These are phyloP conservation scores for Drechslerella coelobrocha DNA, from an alignment of 2,329 filamentous ascomycete species.

Conservation along the genomic window DNA sequence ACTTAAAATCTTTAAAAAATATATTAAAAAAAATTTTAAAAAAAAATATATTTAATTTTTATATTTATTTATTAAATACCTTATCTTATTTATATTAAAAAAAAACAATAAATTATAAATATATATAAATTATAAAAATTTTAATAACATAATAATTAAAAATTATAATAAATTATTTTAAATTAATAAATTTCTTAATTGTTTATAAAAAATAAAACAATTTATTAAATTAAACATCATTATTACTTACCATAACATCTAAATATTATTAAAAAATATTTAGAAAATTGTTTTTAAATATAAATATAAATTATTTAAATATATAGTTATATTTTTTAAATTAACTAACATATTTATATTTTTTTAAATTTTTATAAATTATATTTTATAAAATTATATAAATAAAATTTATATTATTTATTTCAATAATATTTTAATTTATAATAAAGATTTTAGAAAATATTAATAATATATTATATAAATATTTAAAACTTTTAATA, in stretches of 20 bases:
- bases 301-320: not conserved
- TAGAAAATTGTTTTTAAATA: not conserved
- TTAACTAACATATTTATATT: not conserved
- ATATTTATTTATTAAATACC: slow-evolving; percentile 5
- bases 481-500: no score
- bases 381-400: slow-evolving; percentile 9
- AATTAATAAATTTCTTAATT: not conserved
- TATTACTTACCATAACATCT: not conserved
- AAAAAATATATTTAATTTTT: slow-evolving; percentile 7
- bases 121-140: slow-evolving; percentile 8
- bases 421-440: no score
- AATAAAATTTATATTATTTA: no score
- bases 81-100: no score
- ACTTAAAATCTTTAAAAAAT: slow-evolving; percentile 7
- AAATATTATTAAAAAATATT: slow-evolving; percentile 1
- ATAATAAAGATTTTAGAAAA: no score
- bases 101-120: slow-evolving; percentile 4
- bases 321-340: no score
- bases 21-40: not conserved
- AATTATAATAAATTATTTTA: not conserved
- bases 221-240: no score
- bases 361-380: not conserved
- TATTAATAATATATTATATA: no score
- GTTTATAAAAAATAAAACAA: slow-evolving; percentile 1
- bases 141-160: not conserved